Evolutionary conservation across 2,329 filamentous ascomycete genomes (phyloP), one percentile per base, ranked within the genome.

Genomic region (Colletotrichum liriopes): DNA sequence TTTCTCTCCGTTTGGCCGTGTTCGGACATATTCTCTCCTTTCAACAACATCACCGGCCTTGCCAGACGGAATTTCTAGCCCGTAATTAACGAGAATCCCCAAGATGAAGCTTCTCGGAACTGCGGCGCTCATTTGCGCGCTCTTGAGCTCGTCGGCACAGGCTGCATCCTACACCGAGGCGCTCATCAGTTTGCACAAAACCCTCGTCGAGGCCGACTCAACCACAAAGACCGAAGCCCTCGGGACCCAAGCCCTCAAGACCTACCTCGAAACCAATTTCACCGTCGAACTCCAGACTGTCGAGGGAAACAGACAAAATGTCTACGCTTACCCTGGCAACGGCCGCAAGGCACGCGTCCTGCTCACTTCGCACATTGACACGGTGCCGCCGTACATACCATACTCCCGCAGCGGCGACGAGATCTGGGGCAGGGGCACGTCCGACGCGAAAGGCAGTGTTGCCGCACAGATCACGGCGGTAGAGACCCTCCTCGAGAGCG

Each of bases 361-460:
- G 18, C 81, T 95, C 1, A 91, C 91, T 1, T 95, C 92, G 67
- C 95, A 98, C 80, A 95, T 97, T 77, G 95, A 98, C 77, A 89
- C 89, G 1, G 92, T 94, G 0, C 92, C 93, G 0, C 93, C 93
- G 0, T 90, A 89, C 80, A 92, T 94, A 70, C 91, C 91, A 0
- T 94, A 94, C 81, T 85, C 85, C 54, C 87, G 91, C 16, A 84
- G 86, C 32, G 82, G 86, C 51, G 85, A 86, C 8, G 78, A 79
- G 32, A 93, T 96, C 71, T 88, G 86, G 61, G 94, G 94, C 2
- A 90, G 94, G 35, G 94, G 94, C 58, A 91, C 87, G 61, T 93
- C 94, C 20, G 94, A 92, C 78, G 91, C 90, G 74, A 93, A 93
- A 79, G 91, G 85, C 16, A 89, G 87, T 76, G 86, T 96, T 11